phyloP scores from a whole-genome alignment of 768 basidiomycete species.

The Chlorophyllum brunneum region DNA sequence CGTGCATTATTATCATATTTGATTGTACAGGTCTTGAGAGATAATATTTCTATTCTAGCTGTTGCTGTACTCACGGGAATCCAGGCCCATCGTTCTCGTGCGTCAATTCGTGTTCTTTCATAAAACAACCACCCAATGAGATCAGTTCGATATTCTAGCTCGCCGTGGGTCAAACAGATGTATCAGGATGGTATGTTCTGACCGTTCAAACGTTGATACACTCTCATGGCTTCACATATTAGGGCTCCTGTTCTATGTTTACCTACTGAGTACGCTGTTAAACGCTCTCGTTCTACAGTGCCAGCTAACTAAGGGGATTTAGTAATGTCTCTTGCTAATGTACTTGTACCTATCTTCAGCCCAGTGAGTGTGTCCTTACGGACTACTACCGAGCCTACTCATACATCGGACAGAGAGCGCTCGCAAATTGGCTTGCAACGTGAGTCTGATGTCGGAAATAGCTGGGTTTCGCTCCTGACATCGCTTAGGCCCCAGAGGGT shows the following conservation, averaged over 20 bases:
- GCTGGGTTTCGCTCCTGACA: too few relatives aligned
- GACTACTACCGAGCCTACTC: background rate
- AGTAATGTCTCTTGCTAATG: constrained; percentile 37
- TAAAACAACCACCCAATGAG: background rate
- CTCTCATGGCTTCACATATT: background rate
- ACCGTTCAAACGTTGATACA: background rate
- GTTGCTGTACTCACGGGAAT: constrained; percentile 34
- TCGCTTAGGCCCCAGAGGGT: too few relatives aligned
- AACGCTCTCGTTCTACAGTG: background rate
- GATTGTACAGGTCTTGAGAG: background rate
- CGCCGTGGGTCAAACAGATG: constrained; percentile 32
- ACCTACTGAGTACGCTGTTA: constrained; percentile 32
- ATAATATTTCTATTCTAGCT: constrained; percentile 20
- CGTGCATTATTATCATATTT: constrained; percentile 12
- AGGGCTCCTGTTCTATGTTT: constrained; percentile 39
- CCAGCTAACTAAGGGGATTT: background rate
- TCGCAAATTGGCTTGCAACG: constrained; percentile 42
- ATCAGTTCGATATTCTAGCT: constrained; percentile 31
- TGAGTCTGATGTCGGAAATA: constrained; percentile 23
- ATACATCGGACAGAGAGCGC: constrained; percentile 21
- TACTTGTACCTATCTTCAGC: constrained; percentile 33
- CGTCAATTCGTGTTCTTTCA: constrained; percentile 13
- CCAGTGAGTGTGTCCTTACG: constrained; percentile 24
- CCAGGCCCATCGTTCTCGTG: constrained; percentile 34
- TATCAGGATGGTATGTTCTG: constrained; percentile 33